Conservation (phyloP, 1,139 yeast species). For the Diutina rugosa region DNA sequence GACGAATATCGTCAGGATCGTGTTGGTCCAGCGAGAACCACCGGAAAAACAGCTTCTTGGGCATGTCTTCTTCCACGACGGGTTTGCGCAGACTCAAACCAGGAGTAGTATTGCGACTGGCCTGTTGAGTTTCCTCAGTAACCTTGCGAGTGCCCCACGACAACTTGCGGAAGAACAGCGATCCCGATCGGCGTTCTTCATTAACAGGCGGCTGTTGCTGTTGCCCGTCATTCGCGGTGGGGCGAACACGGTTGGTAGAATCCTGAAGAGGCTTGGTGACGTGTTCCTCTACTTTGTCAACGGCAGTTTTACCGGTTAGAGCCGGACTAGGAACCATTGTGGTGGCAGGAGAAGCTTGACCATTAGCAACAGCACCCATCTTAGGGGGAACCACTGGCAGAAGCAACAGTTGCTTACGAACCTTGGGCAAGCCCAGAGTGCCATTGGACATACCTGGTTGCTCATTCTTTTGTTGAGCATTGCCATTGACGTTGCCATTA, state of each 20-base stretch:
- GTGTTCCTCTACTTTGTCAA: not conserved
- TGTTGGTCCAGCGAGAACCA: constrained; percentile 24
- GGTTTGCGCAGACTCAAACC: not conserved
- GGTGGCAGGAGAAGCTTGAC: not conserved
- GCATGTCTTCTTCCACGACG: constrained; percentile 11
- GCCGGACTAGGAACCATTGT: not conserved
- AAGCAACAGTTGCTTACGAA: not conserved
- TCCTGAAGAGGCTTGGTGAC: not conserved
- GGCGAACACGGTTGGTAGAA: not conserved
- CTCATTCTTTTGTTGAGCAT: not conserved
- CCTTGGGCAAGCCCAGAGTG: constrained; percentile 1
- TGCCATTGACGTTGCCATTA: not conserved
- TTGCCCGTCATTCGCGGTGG: not conserved
- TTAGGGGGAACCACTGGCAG: not conserved
- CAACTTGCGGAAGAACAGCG: constrained; percentile 42
- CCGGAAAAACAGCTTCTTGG: constrained; percentile 22
- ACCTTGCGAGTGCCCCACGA: constrained; percentile 41
- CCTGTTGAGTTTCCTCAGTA: constrained; percentile 8
- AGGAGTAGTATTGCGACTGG: not conserved
- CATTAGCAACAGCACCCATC: not conserved
- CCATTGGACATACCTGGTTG: not conserved
- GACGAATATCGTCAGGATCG: constrained; percentile 18
- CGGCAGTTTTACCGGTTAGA: not conserved
- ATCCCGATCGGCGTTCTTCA: not conserved
- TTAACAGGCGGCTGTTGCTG: not conserved